phyloP scores from a whole-genome alignment of 192 early-diverging fungal species.

The Rhizoclosmatium sp. region DNA sequence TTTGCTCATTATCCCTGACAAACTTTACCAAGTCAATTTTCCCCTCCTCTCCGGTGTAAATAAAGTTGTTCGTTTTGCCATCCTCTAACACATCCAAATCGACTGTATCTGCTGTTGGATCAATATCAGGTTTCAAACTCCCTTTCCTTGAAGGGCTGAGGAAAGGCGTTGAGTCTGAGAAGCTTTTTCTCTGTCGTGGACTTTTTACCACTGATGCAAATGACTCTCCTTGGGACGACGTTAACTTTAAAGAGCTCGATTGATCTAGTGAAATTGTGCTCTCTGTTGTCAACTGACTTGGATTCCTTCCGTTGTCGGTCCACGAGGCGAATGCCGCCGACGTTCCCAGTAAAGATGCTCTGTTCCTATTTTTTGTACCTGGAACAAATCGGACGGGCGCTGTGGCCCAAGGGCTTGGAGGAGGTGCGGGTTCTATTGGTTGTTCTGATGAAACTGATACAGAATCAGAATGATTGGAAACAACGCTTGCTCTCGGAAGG shows the following conservation, averaged over 20 bases:
- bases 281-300: too few species aligned
- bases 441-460: neutral
- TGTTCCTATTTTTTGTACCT: slow-evolving; percentile 12
- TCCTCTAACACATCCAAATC: too few species aligned
- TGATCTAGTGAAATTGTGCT: too few species aligned
- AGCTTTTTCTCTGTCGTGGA: neutral
- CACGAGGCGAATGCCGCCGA: slow-evolving; percentile 16
- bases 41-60: slow-evolving; percentile 22
- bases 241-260: too few species aligned
- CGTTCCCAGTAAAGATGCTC: neutral
- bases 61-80: neutral
- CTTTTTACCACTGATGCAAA: neutral
- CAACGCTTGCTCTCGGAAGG: neutral
- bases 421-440: neutral
- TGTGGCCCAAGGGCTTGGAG: slow-evolving; percentile 27
- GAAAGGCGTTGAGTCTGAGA: neutral
- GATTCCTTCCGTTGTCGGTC: neutral
- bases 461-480: neutral
- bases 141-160: too few species aligned
- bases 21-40: slow-evolving; percentile 3
- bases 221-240: neutral
- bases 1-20: too few species aligned
- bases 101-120: too few species aligned
- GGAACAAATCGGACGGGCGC: slow-evolving; percentile 22
- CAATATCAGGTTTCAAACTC: too few species aligned